Conservation (phyloP, 208 protist genomes). For the Crithidia fasciculata region DNA sequence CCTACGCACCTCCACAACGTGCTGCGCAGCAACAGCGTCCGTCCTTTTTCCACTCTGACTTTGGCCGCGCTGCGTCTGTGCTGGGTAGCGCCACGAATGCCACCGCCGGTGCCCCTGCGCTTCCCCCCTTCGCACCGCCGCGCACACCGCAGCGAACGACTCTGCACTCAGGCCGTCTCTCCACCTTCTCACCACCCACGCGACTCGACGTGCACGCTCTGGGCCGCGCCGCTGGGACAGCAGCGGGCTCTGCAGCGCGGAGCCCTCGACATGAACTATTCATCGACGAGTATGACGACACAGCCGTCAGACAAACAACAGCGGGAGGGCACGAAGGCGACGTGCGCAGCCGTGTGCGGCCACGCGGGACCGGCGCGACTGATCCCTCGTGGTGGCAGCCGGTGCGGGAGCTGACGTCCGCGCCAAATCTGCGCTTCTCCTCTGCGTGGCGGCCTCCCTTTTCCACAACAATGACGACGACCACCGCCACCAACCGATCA, state of each 20-base stretch:
- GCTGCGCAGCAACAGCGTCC: neutral
- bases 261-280: conserved; percentile 10
- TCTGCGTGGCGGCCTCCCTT: neutral
- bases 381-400: conserved; percentile 48
- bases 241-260: neutral
- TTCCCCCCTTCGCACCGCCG: neutral
- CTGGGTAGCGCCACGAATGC: neutral
- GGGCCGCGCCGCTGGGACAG: neutral
- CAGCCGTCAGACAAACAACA: neutral
- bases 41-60: neutral
- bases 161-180: conserved; percentile 2
- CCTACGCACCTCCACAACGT: conserved; percentile 3
- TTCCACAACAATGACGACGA: too few relatives aligned
- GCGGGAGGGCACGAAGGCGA: neutral
- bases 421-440: conserved; percentile 28
- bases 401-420: conserved; percentile 23
- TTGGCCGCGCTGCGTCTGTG: neutral
- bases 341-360: conserved; percentile 44
- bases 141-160: neutral
- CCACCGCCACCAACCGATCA: neutral
- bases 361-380: conserved; percentile 53
- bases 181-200: neutral
- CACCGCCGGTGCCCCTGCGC: neutral
- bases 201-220: neutral
- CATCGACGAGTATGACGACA: conserved; percentile 67